A percentile compares a stretch with the other conserved stretches of the same genome.
Evolutionary conservation across 257 asterid species (phyloP).

Genomic region (Solanum virginianum): DNA sequence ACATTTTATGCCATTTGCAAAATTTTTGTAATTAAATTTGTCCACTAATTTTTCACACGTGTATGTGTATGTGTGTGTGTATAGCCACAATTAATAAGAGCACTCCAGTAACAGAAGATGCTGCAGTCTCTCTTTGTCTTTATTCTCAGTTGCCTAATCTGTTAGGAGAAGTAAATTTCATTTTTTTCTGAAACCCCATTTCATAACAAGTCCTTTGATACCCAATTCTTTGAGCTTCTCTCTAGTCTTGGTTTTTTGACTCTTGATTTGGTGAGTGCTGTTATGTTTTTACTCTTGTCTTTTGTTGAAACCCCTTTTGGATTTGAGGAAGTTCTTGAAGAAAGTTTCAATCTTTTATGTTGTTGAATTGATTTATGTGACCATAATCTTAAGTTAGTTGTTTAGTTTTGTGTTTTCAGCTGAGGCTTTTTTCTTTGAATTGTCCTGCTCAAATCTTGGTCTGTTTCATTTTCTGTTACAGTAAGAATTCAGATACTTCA

Average conservation of each 20-base stretch:
- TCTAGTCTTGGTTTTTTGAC: background rate
- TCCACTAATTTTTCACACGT: background rate
- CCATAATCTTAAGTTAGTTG: background rate
- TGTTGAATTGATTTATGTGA: background rate
- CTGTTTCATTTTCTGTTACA: background rate
- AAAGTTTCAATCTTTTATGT: background rate
- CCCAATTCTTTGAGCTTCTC: conserved; percentile 1
- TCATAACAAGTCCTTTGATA: background rate
- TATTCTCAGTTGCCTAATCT: background rate
- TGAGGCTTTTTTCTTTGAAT: background rate
- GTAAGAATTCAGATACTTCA: background rate
- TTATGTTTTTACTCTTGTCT: background rate
- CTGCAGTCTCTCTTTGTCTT: background rate
- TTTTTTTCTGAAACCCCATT: conserved; percentile 3
- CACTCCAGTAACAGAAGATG: background rate
- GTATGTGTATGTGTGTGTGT: background rate
- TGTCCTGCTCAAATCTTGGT: background rate
- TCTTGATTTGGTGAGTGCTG: background rate
- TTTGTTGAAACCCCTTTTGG: background rate
- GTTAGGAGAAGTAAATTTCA: background rate
- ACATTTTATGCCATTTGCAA: background rate
- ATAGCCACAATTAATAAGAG: background rate
- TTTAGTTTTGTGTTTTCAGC: background rate
- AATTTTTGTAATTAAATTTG: background rate
- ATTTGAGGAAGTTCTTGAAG: background rate